Percentiles rank a stretch among this genome's conserved stretches.
Evolutionary conservation across 2,329 filamentous ascomycete genomes (phyloP).

Genomic region (Beauveria brongniartii): DNA sequence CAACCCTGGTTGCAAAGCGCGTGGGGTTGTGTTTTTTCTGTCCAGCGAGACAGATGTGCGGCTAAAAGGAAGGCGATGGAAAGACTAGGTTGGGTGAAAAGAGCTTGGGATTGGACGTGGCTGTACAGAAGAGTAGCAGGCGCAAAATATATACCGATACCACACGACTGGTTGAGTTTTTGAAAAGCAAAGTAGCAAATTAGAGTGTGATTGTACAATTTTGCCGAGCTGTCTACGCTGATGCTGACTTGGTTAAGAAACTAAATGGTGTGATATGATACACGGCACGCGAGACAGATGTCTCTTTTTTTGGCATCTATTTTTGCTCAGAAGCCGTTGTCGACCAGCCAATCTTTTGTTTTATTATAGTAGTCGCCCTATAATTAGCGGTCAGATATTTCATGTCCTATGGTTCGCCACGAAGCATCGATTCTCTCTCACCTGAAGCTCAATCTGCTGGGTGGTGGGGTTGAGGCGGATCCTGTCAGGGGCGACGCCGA

Average conservation of each 20-base stretch:
- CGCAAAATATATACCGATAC: constrained; percentile 19
- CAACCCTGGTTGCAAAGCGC: not conserved
- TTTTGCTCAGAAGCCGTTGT: constrained; percentile 26
- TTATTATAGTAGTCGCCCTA: constrained; percentile 28
- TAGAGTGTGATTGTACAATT: constrained; percentile 11
- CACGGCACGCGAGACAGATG: not conserved
- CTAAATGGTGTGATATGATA: constrained; percentile 3
- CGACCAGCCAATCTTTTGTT: constrained; percentile 24
- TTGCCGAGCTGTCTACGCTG: constrained; percentile 1
- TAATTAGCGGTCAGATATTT: constrained; percentile 6
- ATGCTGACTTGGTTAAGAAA: not conserved
- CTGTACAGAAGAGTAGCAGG: constrained; percentile 19
- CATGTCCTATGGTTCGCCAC: too few relatives aligned
- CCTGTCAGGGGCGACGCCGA: constrained; percentile 49
- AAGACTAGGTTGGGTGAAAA: not conserved
- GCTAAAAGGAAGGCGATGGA: constrained; percentile 13
- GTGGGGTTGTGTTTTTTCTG: not conserved
- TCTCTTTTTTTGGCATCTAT: not conserved
- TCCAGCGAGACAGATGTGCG: not conserved
- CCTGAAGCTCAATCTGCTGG: constrained; percentile 67
- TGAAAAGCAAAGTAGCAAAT: not conserved
- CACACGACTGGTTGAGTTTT: constrained; percentile 13
- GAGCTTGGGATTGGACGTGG: constrained; percentile 4
- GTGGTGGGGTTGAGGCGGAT: constrained; percentile 53
- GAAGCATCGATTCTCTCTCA: constrained; percentile 26